Base-by-base conservation (phyloP, 2,329 filamentous ascomycete genomes). In the Phyllosticta paracitricarpa region DNA sequence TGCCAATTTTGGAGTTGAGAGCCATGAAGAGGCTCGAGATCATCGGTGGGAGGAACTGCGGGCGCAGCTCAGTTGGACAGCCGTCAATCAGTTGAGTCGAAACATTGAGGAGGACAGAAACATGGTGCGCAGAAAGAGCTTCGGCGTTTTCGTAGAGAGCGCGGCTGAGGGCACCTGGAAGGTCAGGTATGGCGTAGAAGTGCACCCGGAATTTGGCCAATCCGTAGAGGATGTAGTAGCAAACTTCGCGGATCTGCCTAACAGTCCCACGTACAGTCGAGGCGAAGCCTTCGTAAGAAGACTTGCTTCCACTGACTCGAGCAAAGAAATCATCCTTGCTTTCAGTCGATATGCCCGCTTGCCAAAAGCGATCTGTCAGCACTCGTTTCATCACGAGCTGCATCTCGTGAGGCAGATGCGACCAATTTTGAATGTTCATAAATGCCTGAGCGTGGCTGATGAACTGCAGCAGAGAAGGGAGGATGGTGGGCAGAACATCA, bases 251-350 rank as follows among this genome's bases (percentile, higher is more conserved):
- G 17, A 97, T 89, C 65, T 92, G 91, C 33, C 94, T 82, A 53
- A 97, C 86, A 2, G 92, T 88, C 1, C 92, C 93, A 59, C 94
- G 86, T 52, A 99, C 91, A 0, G 91, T 92, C 1, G 93, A 97
- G 5, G 92, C 93, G 64, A 99, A 89, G 0, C 94, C 94, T 74
- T 99, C 94, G 61, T 96, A 84, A 0, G 91, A 96, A 51, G 83
- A 84, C 74, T 91, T 96, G 61, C 94, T 96, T 33, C 91, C 89
- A 61, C 91, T 85, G 2, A 99, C 93, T 51, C 90, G 85, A 33
- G 91, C 89, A 73, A 97, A 97, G 72, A 99, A 99, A 62, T 97
- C 93, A 64, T 97, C 94, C 72, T 94, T 91, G 68, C 90, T 97
- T 26, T 96, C 94, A 64, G 88, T 89, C 0, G 94, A 97, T 57